Percentiles rank a stretch among this genome's conserved stretches.
Evolutionary conservation across 1,284 basidiomycete genomes (phyloP).

Genomic region (Leccinum pallidistipes): DNA sequence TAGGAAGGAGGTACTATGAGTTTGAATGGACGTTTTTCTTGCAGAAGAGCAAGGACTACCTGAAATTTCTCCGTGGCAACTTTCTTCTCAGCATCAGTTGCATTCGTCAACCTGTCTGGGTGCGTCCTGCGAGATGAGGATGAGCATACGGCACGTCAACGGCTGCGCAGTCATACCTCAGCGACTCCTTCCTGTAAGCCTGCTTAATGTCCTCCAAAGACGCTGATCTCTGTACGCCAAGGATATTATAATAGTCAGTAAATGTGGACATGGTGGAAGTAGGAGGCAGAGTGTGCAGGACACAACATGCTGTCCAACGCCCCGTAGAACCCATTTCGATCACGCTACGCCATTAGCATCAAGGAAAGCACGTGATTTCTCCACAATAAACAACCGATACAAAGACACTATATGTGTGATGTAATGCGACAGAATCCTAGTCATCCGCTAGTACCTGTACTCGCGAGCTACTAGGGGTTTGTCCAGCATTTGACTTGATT

Average conservation of each 20-base stretch:
- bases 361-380: conserved; percentile 23
- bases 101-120: conserved; percentile 85
- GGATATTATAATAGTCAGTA: conserved; percentile 75
- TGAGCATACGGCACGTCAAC: conserved; percentile 7
- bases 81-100: conserved; percentile 68
- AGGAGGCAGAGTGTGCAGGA: conserved; percentile 4
- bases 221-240: conserved; percentile 58
- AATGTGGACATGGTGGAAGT: conserved; percentile 54
- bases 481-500: conserved; percentile 15
- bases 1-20: not conserved
- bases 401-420: not conserved
- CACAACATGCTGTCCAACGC: conserved; percentile 11
- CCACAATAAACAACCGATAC: conserved; percentile 1
- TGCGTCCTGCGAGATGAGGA: conserved; percentile 62
- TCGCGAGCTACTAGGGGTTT: conserved; percentile 4
- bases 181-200: conserved; percentile 82
- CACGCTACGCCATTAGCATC: not conserved
- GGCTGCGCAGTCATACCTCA: conserved; percentile 43
- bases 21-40: not conserved
- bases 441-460: conserved; percentile 24
- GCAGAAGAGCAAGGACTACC: conserved; percentile 36
- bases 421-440: conserved; percentile 14
- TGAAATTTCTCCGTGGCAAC: conserved; percentile 83
- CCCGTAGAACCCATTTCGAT: conserved; percentile 13
- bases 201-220: conserved; percentile 73